Evolutionary conservation across 169 alveolate species (phyloP).

Genomic region (Neospora caninum): DNA sequence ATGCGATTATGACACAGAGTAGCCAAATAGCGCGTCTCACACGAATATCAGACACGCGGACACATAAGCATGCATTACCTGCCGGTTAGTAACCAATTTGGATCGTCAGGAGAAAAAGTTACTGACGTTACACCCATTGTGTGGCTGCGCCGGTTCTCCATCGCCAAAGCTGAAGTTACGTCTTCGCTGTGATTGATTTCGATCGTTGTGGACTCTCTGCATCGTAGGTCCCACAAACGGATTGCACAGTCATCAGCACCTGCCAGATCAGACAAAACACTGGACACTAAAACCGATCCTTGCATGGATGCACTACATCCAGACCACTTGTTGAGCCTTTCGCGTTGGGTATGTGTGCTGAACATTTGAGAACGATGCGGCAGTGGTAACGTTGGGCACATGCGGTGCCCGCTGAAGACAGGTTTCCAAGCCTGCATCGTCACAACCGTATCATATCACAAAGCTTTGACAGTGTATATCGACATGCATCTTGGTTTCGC

Average conservation of each 20-base stretch:
- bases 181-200: not conserved
- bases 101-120: conserved; percentile 9
- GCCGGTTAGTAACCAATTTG: conserved; percentile 33
- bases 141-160: conserved; percentile 46
- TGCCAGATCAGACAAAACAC: not conserved
- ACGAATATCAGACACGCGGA: not conserved
- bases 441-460: too few relatives aligned
- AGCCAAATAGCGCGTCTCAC: not conserved
- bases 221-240: conserved; percentile 62
- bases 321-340: too few relatives aligned
- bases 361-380: too few relatives aligned
- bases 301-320: not conserved
- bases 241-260: conserved; percentile 67
- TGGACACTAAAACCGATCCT: not conserved
- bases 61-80: conserved; percentile 15
- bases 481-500: too few relatives aligned
- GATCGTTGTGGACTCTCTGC: not conserved
- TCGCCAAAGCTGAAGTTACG: not conserved
- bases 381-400: too few relatives aligned
- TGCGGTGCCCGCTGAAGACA: too few relatives aligned
- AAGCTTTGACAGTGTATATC: too few relatives aligned
- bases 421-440: too few relatives aligned
- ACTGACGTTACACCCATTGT: conserved; percentile 64
- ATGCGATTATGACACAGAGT: not conserved
- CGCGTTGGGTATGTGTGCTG: too few relatives aligned